Conservation (phyloP, 2,329 filamentous ascomycete species). For the Alternaria novae-zelandiae region DNA sequence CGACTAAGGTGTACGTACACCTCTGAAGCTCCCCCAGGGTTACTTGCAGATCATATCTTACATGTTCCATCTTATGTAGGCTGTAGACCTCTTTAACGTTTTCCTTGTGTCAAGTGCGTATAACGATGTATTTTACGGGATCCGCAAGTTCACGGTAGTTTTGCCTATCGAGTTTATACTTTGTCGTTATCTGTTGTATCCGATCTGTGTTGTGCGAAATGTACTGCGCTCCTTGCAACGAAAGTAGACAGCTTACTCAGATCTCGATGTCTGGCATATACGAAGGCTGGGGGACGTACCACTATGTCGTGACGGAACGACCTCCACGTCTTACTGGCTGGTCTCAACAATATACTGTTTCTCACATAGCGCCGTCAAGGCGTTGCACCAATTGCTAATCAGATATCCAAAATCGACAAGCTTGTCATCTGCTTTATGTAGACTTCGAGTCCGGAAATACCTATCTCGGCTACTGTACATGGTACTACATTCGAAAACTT, state of each 20-base stretch:
- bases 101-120: background rate
- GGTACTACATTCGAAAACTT: background rate
- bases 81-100: background rate
- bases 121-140: background rate
- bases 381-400: background rate
- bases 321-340: background rate
- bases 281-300: background rate
- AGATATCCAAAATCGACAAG: background rate
- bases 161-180: background rate
- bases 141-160: background rate
- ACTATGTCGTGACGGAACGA: background rate
- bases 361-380: background rate
- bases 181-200: background rate
- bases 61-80: background rate
- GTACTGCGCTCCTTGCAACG: background rate
- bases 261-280: background rate
- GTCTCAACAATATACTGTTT: background rate
- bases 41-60: background rate
- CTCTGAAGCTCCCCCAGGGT: background rate
- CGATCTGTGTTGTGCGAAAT: background rate
- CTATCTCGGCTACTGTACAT: conserved; percentile 1
- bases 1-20: background rate
- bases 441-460: background rate
- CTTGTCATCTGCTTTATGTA: background rate
- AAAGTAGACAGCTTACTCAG: background rate